These are phyloP conservation scores for Kodamaea hsintzibuensis DNA, from an alignment of 805 yeast genomes.

Conservation along the genomic window DNA sequence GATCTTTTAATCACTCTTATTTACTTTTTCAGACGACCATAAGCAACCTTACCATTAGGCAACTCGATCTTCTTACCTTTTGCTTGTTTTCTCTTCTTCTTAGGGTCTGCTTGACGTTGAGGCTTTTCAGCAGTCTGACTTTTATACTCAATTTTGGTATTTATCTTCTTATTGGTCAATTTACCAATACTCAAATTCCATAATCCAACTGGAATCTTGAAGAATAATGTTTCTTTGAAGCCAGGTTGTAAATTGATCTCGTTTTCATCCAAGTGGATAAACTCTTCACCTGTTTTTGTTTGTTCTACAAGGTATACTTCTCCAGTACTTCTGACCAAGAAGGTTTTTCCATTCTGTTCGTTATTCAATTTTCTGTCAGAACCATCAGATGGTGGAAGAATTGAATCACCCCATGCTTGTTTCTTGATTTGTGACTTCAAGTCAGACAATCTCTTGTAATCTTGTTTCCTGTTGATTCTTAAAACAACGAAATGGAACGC, in stretches of 20 bases:
- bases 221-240: slow-evolving; percentile 48
- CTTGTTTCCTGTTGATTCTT: slow-evolving; percentile 54
- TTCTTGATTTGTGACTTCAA: slow-evolving; percentile 53
- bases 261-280: slow-evolving; percentile 45
- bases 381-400: slow-evolving; percentile 51
- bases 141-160: slow-evolving; percentile 19
- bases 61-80: slow-evolving; percentile 49
- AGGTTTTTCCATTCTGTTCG: slow-evolving; percentile 48
- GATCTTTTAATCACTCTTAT: slow-evolving; percentile 3
- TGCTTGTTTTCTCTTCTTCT: slow-evolving; percentile 33
- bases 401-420: slow-evolving; percentile 57
- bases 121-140: slow-evolving; percentile 10
- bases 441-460: slow-evolving; percentile 53
- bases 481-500: slow-evolving; percentile 59
- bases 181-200: slow-evolving; percentile 51
- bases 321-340: slow-evolving; percentile 59
- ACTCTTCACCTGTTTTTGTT: slow-evolving; percentile 21
- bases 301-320: slow-evolving; percentile 50
- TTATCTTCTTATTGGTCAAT: slow-evolving; percentile 16
- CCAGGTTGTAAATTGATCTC: slow-evolving; percentile 50
- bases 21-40: slow-evolving; percentile 22
- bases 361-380: slow-evolving; percentile 44
- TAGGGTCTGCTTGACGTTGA: neutral
- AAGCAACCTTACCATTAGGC: slow-evolving; percentile 63
- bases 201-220: slow-evolving; percentile 39